phyloP scores from a whole-genome alignment of 1,139 yeast species.

The Debaryomycetaceae sp. region DNA sequence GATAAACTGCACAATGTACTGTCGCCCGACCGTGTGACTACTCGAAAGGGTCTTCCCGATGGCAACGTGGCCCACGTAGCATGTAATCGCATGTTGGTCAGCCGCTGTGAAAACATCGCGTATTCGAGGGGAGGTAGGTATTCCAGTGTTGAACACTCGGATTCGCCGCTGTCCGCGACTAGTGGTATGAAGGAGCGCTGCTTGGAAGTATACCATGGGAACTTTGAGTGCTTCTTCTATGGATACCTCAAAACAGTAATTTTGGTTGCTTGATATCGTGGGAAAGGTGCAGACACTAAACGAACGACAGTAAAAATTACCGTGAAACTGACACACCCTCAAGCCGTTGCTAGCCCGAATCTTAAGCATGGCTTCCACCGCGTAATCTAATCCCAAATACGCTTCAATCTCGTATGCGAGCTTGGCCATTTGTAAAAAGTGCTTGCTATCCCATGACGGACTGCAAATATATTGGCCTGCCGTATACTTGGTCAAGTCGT shows the following conservation, averaged over 20 bases:
- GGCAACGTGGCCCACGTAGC: slow-evolving; percentile 75
- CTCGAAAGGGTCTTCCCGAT: slow-evolving; percentile 65
- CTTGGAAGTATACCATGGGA: slow-evolving; percentile 78
- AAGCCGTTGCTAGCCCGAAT: slow-evolving; percentile 89
- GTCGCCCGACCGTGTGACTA: slow-evolving; percentile 72
- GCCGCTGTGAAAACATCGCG: slow-evolving; percentile 88
- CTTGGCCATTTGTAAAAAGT: slow-evolving; percentile 76
- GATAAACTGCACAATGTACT: slow-evolving; percentile 52
- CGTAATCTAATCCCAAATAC: slow-evolving; percentile 82
- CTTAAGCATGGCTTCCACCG: slow-evolving; percentile 88
- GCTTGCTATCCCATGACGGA: slow-evolving; percentile 87
- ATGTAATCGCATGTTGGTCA: slow-evolving; percentile 84
- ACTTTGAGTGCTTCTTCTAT: slow-evolving; percentile 77
- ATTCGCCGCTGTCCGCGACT: slow-evolving; percentile 87
- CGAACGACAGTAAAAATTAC: slow-evolving; percentile 92
- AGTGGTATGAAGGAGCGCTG: slow-evolving; percentile 88
- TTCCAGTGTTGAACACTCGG: slow-evolving; percentile 78
- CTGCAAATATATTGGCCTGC: slow-evolving; percentile 96
- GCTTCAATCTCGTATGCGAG: slow-evolving; percentile 80
- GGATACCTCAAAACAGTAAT: slow-evolving; percentile 76
- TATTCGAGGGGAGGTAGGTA: slow-evolving; percentile 75
- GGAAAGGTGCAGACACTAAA: slow-evolving; percentile 95
- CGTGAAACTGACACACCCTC: slow-evolving; percentile 75
- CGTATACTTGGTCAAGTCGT: slow-evolving; percentile 84
- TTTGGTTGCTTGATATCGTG: slow-evolving; percentile 92